phyloP scores from a whole-genome alignment of 192 early-diverging fungal genomes.

The Coemansia sp. region DNA sequence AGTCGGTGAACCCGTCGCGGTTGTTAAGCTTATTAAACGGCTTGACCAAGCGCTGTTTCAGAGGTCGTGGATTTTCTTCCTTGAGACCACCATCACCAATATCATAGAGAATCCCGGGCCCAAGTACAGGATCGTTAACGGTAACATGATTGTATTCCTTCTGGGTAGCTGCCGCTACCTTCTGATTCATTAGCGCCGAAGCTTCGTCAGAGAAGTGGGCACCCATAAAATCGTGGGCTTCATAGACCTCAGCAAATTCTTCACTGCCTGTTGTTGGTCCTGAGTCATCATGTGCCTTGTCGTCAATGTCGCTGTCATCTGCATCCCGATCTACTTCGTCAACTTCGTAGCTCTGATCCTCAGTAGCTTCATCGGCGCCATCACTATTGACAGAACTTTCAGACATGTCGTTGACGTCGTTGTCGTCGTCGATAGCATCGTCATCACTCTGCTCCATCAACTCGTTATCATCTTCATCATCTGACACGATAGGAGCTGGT shows the following conservation, averaged over 20 bases:
- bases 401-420: conserved; percentile 2
- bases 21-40: conserved; percentile 40
- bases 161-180: conserved; percentile 34
- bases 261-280: not conserved
- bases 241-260: conserved; percentile 13
- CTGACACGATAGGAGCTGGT: conserved; percentile 15
- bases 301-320: conserved; percentile 15
- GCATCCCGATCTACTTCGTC: conserved; percentile 23
- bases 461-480: conserved; percentile 25
- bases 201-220: conserved; percentile 28
- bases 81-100: conserved; percentile 22
- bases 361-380: not conserved
- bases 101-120: conserved; percentile 31
- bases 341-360: conserved; percentile 13
- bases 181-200: conserved; percentile 33
- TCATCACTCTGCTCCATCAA: not conserved
- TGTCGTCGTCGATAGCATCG: not conserved
- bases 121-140: conserved; percentile 34
- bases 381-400: not conserved
- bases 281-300: not conserved
- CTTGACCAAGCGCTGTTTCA: conserved; percentile 29
- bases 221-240: conserved; percentile 39
- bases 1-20: conserved; percentile 21
- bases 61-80: conserved; percentile 19
- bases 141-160: conserved; percentile 36